Conservation (phyloP, 192 early-diverging fungal species). For the Coemansia sp. region DNA sequence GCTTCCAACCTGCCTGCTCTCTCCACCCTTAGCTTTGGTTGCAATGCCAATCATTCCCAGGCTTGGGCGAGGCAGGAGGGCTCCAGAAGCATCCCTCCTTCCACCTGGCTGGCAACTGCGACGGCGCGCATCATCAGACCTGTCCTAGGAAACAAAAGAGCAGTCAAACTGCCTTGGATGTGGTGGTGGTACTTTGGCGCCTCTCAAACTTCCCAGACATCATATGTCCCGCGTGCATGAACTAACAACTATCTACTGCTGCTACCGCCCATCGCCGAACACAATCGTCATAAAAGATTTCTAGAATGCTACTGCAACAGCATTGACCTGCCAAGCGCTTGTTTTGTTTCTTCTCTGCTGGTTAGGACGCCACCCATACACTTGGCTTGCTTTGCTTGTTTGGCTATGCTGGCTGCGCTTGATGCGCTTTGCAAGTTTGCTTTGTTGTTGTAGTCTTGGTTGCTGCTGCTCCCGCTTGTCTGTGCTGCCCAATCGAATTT, state of each 20-base stretch:
- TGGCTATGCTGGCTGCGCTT: not conserved
- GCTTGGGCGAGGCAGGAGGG: not conserved
- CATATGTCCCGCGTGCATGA: not conserved
- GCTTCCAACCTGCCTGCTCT: no score
- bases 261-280: not conserved
- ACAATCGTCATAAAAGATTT: not conserved
- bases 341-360: not conserved
- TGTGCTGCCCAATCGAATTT: not conserved
- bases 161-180: no score
- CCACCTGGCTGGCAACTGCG: no score
- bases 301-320: not conserved
- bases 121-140: no score
- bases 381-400: not conserved
- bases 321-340: not conserved
- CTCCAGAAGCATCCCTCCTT: no score
- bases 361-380: not conserved
- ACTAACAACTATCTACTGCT: not conserved
- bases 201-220: not conserved
- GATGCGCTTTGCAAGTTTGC: no score
- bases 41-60: not conserved
- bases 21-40: no score
- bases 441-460: no score
- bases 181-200: no score
- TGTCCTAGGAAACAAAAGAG: no score
- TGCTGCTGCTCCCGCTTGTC: no score